Conservation (phyloP, 441 rosid species). For the Bruguiera hainesii region DNA sequence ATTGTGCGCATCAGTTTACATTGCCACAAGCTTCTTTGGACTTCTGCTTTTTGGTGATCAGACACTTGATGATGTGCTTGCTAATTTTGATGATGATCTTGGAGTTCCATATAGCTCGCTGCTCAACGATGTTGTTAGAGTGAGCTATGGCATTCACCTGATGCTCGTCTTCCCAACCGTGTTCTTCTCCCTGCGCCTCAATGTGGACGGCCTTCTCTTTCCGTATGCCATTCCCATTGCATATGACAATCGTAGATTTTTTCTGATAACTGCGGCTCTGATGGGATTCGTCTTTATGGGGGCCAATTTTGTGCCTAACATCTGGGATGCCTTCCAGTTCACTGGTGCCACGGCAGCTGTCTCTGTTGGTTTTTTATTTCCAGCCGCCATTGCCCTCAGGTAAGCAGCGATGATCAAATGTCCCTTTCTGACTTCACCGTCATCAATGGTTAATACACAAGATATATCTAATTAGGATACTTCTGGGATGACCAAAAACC, state of each 20-base stretch:
- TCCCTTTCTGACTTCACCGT: background rate
- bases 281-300: conserved; percentile 53
- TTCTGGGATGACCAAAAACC: background rate
- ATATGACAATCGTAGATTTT: conserved; percentile 50
- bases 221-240: conserved; percentile 49
- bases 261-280: conserved; percentile 40
- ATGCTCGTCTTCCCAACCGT: conserved; percentile 71
- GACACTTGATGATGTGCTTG: conserved; percentile 57
- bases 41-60: conserved; percentile 62
- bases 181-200: conserved; percentile 67
- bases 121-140: conserved; percentile 53
- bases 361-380: conserved; percentile 61
- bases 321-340: conserved; percentile 79
- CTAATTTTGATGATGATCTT: conserved; percentile 69
- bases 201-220: conserved; percentile 57
- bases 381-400: conserved; percentile 58
- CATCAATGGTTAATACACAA: background rate
- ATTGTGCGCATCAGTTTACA: conserved; percentile 48
- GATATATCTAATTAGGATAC: background rate
- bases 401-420: conserved; percentile 20
- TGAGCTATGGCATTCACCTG: conserved; percentile 66
- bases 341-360: conserved; percentile 62
- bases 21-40: conserved; percentile 69
- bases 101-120: conserved; percentile 54
- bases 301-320: conserved; percentile 58